A percentile compares a stretch with the other conserved stretches of the same genome.
Evolutionary conservation across 78 protist genomes (phyloP).

Genomic region (Kipferlia bialata): DNA sequence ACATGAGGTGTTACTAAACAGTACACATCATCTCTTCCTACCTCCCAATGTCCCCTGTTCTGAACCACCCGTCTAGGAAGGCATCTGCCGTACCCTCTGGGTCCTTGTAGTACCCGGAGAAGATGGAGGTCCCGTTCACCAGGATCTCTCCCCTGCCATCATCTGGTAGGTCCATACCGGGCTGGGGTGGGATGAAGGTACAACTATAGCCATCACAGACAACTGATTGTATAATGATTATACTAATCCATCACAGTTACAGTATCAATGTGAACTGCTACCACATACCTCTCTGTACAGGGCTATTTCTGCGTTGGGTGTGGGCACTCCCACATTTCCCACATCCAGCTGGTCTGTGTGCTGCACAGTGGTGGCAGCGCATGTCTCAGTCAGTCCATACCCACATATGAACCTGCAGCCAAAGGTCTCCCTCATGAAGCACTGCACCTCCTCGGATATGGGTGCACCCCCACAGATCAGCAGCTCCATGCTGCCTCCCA

Average conservation of each 20-base stretch:
- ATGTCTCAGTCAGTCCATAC: neutral
- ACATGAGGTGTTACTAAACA: too few species aligned
- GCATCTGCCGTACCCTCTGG: neutral
- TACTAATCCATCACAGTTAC: too few species aligned
- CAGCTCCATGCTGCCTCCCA: neutral
- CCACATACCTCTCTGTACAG: too few species aligned
- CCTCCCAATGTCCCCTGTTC: slow-evolving; percentile 7
- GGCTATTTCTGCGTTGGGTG: neutral
- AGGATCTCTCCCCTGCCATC: neutral
- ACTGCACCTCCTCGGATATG: neutral
- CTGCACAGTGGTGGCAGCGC: neutral
- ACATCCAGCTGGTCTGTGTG: neutral
- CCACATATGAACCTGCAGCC: neutral
- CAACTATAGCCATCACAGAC: too few species aligned
- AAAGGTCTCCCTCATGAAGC: neutral
- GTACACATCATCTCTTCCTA: too few species aligned
- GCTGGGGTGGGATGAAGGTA: neutral
- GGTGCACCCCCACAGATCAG: neutral
- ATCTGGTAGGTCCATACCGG: neutral
- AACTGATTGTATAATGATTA: too few species aligned
- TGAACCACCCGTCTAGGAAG: slow-evolving; percentile 1
- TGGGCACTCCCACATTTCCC: neutral
- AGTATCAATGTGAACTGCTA: too few species aligned
- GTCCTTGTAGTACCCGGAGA: neutral
- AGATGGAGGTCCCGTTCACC: neutral